phyloP scores from a whole-genome alignment of 805 yeast genomes.

The Isabelozyma gotoi region DNA sequence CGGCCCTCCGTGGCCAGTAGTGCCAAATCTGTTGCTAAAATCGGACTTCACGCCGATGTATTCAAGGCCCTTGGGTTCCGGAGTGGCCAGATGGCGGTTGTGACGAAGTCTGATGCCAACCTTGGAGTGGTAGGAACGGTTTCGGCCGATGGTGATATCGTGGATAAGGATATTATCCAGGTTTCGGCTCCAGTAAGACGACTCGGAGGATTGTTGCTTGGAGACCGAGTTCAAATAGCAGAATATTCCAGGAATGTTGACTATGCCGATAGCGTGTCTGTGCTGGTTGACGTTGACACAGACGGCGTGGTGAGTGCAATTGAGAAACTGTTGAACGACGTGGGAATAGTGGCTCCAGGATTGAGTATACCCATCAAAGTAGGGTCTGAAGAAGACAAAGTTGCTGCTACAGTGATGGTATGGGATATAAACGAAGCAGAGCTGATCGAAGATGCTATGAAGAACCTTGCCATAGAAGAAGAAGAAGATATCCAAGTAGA shows the following conservation, averaged over 20 bases:
- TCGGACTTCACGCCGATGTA: conserved; percentile 42
- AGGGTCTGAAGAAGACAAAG: conserved; percentile 16
- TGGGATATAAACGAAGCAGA: conserved; percentile 27
- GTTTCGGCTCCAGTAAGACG: conserved; percentile 25
- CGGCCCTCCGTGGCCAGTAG: conserved; percentile 27
- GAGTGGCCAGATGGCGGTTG: conserved; percentile 45
- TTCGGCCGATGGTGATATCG: conserved; percentile 28
- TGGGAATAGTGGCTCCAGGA: conserved; percentile 65
- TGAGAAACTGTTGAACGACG: conserved; percentile 47
- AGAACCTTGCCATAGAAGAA: conserved; percentile 31
- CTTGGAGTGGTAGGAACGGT: conserved; percentile 47
- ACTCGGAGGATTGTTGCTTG: conserved; percentile 42
- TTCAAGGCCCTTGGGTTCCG: conserved; percentile 47
- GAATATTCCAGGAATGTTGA: conserved; percentile 51
- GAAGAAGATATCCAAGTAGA: conserved; percentile 9
- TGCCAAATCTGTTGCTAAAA: conserved; percentile 35
- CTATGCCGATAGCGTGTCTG: conserved; percentile 17
- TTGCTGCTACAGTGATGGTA: conserved; percentile 20
- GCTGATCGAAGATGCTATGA: conserved; percentile 35
- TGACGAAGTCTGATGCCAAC: conserved; percentile 41
- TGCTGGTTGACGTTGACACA: conserved; percentile 8
- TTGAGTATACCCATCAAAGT: conserved; percentile 31
- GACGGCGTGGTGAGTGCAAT: conserved; percentile 6
- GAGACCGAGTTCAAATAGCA: conserved; percentile 47
- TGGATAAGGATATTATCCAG: conserved; percentile 27